Percentiles rank a stretch among this genome's conserved stretches.
phyloP scores from a whole-genome alignment of 331 rosid genomes.

The Prunus yedoensis region DNA sequence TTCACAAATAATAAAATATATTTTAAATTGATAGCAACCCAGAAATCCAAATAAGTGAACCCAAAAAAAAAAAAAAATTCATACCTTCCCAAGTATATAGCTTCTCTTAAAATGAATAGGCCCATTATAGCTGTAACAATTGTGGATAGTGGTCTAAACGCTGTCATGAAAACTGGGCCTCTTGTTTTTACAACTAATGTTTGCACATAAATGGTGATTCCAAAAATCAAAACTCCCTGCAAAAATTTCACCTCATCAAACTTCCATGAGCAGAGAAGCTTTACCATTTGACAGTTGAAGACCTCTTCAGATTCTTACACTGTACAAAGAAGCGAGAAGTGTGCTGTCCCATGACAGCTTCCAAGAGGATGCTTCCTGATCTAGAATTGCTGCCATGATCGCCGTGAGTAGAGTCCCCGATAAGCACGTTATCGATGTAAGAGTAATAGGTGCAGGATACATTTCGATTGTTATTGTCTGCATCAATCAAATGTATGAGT shows the following conservation, averaged over 20 bases:
- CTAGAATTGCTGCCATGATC: constrained; percentile 17
- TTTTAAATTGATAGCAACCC: background rate
- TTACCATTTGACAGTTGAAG: background rate
- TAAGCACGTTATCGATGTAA: constrained; percentile 26
- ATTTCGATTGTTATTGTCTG: constrained; percentile 16
- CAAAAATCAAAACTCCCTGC: constrained; percentile 30
- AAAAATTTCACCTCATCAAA: background rate
- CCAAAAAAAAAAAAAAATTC: background rate
- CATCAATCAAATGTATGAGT: background rate
- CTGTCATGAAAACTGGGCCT: constrained; percentile 33
- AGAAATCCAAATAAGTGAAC: background rate
- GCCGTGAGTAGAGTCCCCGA: constrained; percentile 25
- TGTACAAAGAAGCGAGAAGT: constrained; percentile 28
- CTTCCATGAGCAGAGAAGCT: background rate
- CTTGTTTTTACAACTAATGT: constrained; percentile 7
- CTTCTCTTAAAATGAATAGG: constrained; percentile 21
- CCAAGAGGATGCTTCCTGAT: constrained; percentile 35
- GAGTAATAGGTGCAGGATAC: constrained; percentile 29
- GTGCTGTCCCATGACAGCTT: constrained; percentile 28
- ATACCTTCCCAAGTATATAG: constrained; percentile 29
- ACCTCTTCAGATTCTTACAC: background rate
- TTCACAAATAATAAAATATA: background rate
- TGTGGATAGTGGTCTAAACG: constrained; percentile 25
- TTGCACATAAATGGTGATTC: constrained; percentile 3
- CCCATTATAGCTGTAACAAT: constrained; percentile 17